These are phyloP conservation scores for Lactarius akahatsu DNA, from an alignment of 768 basidiomycete genomes.

Conservation along the genomic window DNA sequence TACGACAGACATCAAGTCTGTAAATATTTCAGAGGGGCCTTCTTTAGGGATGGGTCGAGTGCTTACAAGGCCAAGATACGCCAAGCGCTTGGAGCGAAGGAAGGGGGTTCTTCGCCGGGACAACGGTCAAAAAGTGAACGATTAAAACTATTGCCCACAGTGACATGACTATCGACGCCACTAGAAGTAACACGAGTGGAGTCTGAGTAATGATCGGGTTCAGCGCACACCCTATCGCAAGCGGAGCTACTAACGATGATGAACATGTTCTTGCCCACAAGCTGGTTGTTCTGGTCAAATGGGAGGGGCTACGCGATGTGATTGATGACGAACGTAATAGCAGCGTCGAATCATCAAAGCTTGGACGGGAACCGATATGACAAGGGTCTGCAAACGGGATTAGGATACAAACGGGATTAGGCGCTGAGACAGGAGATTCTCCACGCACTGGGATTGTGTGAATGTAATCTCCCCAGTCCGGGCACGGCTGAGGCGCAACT, in stretches of 20 bases:
- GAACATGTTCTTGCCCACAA: constrained; percentile 5
- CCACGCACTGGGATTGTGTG: constrained; percentile 8
- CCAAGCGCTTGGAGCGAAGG: background rate
- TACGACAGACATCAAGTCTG: background rate
- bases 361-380: constrained; percentile 17
- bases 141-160: background rate
- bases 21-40: background rate
- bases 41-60: background rate
- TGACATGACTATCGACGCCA: background rate
- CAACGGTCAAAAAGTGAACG: background rate
- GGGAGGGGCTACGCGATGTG: background rate
- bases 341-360: constrained; percentile 20
- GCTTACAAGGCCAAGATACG: constrained; percentile 14
- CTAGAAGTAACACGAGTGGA: constrained; percentile 10
- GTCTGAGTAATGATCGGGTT: constrained; percentile 5
- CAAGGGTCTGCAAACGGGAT: background rate
- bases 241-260: constrained; percentile 13
- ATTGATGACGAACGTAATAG: constrained; percentile 16
- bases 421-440: background rate
- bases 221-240: background rate
- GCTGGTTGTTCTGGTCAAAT: constrained; percentile 5
- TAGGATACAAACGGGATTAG: background rate
- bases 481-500: background rate
- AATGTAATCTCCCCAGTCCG: background rate
- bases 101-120: background rate